Conservation (phyloP, 1,284 basidiomycete genomes). For the Laetiporus sulphureus region DNA sequence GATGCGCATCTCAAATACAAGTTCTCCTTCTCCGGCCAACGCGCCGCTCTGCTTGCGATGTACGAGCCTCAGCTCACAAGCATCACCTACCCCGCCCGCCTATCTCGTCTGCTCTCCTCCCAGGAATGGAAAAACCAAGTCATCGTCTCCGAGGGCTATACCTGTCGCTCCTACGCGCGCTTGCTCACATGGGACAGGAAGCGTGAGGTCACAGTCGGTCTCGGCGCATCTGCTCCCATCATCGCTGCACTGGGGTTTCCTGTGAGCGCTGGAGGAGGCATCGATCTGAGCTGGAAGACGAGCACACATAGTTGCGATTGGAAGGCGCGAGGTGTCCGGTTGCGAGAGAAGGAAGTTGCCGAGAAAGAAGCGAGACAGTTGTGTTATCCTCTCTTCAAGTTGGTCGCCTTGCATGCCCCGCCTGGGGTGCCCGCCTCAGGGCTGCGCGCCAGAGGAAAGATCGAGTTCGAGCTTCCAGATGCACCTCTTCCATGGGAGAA, state of each 20-base stretch:
- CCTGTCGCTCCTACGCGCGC: background rate
- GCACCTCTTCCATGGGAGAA: no score
- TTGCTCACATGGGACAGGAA: background rate
- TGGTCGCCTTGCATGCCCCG: no score
- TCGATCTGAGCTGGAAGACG: background rate
- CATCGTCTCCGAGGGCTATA: background rate
- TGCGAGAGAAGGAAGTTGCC: no score
- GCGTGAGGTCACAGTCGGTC: background rate
- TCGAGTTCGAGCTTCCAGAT: no score
- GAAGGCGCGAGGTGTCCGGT: no score
- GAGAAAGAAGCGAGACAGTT: no score
- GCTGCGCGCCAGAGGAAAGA: no score
- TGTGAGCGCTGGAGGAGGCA: background rate
- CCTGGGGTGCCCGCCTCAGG: no score
- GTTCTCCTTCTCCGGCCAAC: background rate
- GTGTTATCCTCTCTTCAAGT: no score
- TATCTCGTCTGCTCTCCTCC: background rate
- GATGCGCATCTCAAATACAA: background rate
- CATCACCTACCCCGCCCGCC: slow-evolving; percentile 1
- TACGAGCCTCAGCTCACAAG: background rate
- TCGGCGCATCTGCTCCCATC: background rate
- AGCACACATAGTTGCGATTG: background rate
- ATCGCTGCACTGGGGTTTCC: no score
- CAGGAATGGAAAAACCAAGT: background rate
- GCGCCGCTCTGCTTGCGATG: background rate